These are phyloP conservation scores for Aspergillus cejpii DNA, from an alignment of 2,329 filamentous ascomycete species.

Conservation along the genomic window DNA sequence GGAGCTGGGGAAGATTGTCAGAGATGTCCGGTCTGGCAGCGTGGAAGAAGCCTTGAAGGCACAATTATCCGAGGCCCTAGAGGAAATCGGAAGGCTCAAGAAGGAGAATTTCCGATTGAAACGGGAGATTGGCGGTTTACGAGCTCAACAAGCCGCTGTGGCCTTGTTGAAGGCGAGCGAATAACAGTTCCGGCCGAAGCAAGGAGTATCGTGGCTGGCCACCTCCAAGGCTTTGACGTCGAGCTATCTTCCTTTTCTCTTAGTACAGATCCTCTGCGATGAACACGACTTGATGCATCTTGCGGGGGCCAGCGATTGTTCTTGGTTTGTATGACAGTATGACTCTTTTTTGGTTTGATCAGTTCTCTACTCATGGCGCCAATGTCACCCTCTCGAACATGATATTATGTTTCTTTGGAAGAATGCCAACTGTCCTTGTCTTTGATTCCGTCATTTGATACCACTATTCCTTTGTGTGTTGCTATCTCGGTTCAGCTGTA, in stretches of 20 bases:
- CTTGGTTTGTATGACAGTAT: conserved; percentile 7
- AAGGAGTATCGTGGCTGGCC: conserved; percentile 8
- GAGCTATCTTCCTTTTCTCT: background rate
- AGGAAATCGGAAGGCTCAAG: conserved; percentile 69
- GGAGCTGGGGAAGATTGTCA: conserved; percentile 78
- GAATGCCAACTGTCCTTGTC: background rate
- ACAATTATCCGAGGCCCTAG: conserved; percentile 64
- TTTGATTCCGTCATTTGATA: background rate
- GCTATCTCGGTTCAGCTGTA: too few species aligned
- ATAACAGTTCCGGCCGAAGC: conserved; percentile 5
- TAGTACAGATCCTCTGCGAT: conserved; percentile 1
- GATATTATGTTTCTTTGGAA: background rate
- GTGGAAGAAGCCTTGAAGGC: conserved; percentile 71
- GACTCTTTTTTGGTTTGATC: conserved; percentile 3
- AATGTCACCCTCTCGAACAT: conserved; percentile 7
- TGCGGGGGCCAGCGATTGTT: conserved; percentile 11
- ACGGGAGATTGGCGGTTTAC: conserved; percentile 69
- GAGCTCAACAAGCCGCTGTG: conserved; percentile 42
- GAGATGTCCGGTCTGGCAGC: conserved; percentile 66
- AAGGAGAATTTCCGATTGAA: conserved; percentile 80
- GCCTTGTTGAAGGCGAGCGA: conserved; percentile 29
- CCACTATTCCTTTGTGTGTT: conserved; percentile 8
- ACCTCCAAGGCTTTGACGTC: conserved; percentile 3
- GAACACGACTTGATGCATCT: conserved; percentile 17
- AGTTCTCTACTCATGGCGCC: conserved; percentile 12